These are phyloP conservation scores for Trichoderma sp. DNA, from an alignment of 2,329 filamentous ascomycete genomes.

Conservation along the genomic window DNA sequence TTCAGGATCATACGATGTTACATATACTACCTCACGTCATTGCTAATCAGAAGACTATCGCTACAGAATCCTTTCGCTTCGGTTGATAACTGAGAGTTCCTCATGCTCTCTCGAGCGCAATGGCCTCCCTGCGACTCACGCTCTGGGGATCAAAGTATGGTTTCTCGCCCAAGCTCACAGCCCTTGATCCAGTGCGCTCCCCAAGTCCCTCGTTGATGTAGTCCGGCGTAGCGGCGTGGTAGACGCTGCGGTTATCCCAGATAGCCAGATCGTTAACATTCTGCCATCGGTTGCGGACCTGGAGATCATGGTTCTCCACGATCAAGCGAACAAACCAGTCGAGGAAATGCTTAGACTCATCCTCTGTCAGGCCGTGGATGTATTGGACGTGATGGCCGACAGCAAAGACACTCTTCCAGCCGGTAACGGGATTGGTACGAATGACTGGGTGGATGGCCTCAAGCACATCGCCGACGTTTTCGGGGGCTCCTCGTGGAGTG, in stretches of 20 bases:
- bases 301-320: constrained; percentile 59
- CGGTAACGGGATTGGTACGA: constrained; percentile 62
- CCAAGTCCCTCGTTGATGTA: constrained; percentile 48
- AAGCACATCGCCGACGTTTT: constrained; percentile 58
- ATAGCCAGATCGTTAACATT: constrained; percentile 59
- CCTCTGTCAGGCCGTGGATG: constrained; percentile 57
- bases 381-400: constrained; percentile 56
- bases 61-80: not conserved
- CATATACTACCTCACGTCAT: not conserved
- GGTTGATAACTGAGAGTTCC: not conserved
- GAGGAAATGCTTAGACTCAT: constrained; percentile 57
- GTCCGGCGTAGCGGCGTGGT: constrained; percentile 62
- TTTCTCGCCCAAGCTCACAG: constrained; percentile 48
- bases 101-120: constrained; percentile 30
- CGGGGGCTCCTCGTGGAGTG: constrained; percentile 54
- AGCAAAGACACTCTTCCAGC: constrained; percentile 58
- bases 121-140: constrained; percentile 45
- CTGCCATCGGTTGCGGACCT: constrained; percentile 57
- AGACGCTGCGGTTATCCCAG: constrained; percentile 64
- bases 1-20: not conserved
- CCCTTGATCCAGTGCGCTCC: constrained; percentile 47
- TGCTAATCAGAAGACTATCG: not conserved
- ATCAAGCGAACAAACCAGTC: constrained; percentile 52
- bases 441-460: constrained; percentile 56
- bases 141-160: constrained; percentile 47